Percentiles rank a stretch among this genome's conserved stretches.
Conservation (phyloP, 768 basidiomycete species). For the Trametopsis cervina region DNA sequence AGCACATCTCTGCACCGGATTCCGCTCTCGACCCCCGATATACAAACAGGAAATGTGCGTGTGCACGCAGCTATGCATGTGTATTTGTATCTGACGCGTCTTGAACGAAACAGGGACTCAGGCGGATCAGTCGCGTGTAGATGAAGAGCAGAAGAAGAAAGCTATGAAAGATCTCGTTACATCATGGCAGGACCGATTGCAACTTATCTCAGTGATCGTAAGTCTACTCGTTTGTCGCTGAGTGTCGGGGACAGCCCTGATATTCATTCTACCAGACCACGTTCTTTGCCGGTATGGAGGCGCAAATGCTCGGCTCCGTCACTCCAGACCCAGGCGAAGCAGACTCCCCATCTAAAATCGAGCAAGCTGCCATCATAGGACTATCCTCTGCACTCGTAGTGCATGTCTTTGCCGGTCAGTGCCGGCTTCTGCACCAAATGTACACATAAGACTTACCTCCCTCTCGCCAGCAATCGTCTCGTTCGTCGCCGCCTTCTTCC, state of each 20-base stretch:
- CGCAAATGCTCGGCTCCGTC: constrained; percentile 41
- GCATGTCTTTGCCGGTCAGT: constrained; percentile 44
- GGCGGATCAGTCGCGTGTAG: constrained; percentile 40
- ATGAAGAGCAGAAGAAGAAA: constrained; percentile 36
- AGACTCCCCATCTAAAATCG: background rate
- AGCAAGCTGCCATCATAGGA: constrained; percentile 32
- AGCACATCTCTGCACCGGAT: background rate
- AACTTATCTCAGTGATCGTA: constrained; percentile 54
- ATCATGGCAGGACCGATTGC: constrained; percentile 57
- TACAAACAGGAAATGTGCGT: background rate
- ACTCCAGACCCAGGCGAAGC: constrained; percentile 24
- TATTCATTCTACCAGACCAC: constrained; percentile 3
- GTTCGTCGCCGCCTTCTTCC: constrained; percentile 50
- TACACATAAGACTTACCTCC: background rate
- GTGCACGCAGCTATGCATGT: too few species aligned
- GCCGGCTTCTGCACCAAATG: background rate
- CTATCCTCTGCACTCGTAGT: constrained; percentile 48
- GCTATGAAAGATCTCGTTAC: constrained; percentile 45
- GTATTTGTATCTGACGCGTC: too few species aligned
- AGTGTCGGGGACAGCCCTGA: background rate
- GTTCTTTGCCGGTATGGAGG: constrained; percentile 55
- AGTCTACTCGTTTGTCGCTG: constrained; percentile 18
- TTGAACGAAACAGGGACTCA: constrained; percentile 38
- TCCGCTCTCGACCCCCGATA: background rate
- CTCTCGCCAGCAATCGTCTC: constrained; percentile 32